Evolutionary conservation across 2,329 filamentous ascomycete genomes (phyloP), one percentile per base, ranked within the genome.

Genomic region (Didymosphaeria variabile): DNA sequence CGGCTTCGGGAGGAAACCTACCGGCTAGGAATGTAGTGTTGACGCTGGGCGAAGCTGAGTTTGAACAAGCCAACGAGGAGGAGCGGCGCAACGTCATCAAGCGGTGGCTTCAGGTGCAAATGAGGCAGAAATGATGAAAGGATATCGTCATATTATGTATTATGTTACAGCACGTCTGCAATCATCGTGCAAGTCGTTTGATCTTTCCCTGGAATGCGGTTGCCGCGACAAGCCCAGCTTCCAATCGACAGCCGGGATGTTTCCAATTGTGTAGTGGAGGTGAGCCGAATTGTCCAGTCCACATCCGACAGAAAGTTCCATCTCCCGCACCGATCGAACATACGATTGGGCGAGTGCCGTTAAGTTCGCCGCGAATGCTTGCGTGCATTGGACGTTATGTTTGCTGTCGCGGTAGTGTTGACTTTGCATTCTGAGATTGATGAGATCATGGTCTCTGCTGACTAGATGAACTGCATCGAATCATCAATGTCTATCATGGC

Each of bases 51-150:
- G 63, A 72, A 42, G 57, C 36, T 7, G 71, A 73, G 32, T 67
- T 57, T 50, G 57, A 54, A 9, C 51, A 65, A 26, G 60, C 67
- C n/a, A 59, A 49, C 9, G 68, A 71, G 36, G 58, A 65, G 23
- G 59, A 66, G 42, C 68, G 61, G 40, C 45, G 65, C 52, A 61
- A 69, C 10, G 47, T 71, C 49, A 70, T 73, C n/a, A 63, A 64
- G 17, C 55, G 58, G 31, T 74, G 68, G 68, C 71, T 66, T 55
- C 64, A 67, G 52, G 63, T 59, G 10, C 63, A 65, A 49, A 72
- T 72, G 72, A 61, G 56, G 40, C 34, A 57, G 36, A 50, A 52
- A 23, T 49, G 32, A 62, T 32, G 46, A 12, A 10, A 9, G 23
- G 44, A 21, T 15, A 36, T 32, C 7, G 26, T n/a, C 29, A 32